Evolutionary conservation across 441 rosid genomes (phyloP), one percentile per base, ranked within the genome.

Genomic region (Metrosideros polymorpha): DNA sequence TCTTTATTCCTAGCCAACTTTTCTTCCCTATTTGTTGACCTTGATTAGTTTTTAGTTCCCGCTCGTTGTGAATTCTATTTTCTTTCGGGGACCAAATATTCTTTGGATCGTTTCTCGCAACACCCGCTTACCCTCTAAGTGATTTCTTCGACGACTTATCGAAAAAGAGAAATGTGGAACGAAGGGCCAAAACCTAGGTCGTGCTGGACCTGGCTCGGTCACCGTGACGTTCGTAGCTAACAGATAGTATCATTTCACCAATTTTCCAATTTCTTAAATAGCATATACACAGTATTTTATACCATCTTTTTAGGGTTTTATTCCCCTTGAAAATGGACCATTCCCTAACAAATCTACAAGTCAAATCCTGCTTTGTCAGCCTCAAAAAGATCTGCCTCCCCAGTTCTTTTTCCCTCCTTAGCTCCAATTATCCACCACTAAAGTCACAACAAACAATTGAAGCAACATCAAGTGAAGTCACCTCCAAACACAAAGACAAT

Each of bases 71-170:
- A 35, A 24, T 35, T 4, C 0, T 0, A 15, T 19, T 35, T 66
- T 32, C 7, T 66, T 66, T 22, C 7, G 0, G 17, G 4, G 14
- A 5, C 6, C 0, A 0, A 2, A 0, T 19, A 4, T 66, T 66
- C 19, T 66, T 24, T 19, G 35, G 27, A 35, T 10, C 1, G 12
- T 66, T 0, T 0, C 0, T 66, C 22, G 2, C 9, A 5, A 66
- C 15, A 35, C 7, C 8, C 0, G 6, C 45, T 66, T 22, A 66
- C 35, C 7, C 15, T 51, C 19, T 13, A 14, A 18, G 19, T 14
- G 19, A 51, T 51, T 51, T 51, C 53, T 51, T 51, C 19, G 1
- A 15, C 19, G 19, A 51, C 5, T 15, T 51, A 14, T 15, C 6
- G 19, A 51, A 51, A 10, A 47, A 51, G 54, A 51, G 22, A 6